Conservation (phyloP, 1,284 basidiomycete species). For the Neolentinus lepideus region DNA sequence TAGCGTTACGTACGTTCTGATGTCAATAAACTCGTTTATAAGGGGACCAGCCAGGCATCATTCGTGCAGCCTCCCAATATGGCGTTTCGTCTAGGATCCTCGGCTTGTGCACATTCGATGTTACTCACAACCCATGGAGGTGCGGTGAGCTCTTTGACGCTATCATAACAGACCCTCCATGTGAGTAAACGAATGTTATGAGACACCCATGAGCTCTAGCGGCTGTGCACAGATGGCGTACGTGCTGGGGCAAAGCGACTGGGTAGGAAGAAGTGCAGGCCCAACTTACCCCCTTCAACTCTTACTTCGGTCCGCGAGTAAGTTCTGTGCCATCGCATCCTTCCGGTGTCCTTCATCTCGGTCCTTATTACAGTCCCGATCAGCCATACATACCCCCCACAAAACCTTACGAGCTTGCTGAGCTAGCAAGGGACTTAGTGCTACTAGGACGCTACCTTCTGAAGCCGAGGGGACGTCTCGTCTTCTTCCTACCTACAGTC, state of each 20-base stretch:
- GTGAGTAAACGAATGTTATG: conserved; percentile 36
- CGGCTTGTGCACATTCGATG: conserved; percentile 86
- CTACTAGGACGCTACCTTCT: conserved; percentile 80
- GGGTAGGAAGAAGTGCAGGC: conserved; percentile 61
- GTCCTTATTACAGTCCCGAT: conserved; percentile 30
- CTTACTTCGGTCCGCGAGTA: background rate
- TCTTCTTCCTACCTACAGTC: conserved; percentile 93
- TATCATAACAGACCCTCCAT: conserved; percentile 91
- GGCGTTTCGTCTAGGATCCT: conserved; percentile 70
- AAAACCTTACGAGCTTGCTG: conserved; percentile 89
- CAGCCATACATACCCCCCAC: conserved; percentile 81
- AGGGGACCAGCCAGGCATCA: conserved; percentile 60
- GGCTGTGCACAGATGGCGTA: conserved; percentile 69
- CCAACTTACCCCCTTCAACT: conserved; percentile 11
- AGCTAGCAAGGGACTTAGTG: conserved; percentile 79
- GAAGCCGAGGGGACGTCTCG: conserved; percentile 81
- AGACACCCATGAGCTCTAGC: conserved; percentile 1
- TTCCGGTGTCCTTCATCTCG: background rate
- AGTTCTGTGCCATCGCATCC: background rate
- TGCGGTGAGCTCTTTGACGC: conserved; percentile 89
- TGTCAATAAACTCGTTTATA: conserved; percentile 14
- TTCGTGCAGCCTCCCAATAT: conserved; percentile 82
- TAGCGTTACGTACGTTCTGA: conserved; percentile 7
- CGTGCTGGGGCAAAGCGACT: conserved; percentile 94
- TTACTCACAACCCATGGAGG: conserved; percentile 87